Evolutionary conservation across 306 rosid species (phyloP).

Genomic region (Quercus variabilis): DNA sequence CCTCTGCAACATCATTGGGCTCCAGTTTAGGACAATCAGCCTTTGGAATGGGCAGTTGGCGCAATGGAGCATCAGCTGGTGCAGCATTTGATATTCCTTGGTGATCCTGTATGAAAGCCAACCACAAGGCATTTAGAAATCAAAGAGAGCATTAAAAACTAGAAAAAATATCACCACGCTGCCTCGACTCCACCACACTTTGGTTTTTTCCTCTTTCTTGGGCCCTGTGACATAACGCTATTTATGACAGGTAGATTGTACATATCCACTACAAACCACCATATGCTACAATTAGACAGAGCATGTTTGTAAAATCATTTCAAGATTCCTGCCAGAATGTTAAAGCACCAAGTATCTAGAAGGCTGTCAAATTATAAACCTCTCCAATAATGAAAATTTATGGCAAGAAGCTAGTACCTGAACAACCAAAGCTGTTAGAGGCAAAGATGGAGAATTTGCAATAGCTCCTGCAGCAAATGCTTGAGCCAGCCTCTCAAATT

Average conservation of each 20-base stretch:
- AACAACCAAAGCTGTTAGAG: conserved; percentile 72
- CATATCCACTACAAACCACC: neutral
- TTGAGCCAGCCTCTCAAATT: conserved; percentile 64
- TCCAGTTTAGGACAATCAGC: conserved; percentile 34
- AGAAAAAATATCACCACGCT: neutral
- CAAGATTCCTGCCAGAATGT: neutral
- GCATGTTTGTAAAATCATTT: neutral
- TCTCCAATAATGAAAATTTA: neutral
- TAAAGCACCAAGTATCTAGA: neutral
- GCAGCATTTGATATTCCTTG: conserved; percentile 94
- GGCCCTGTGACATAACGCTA: neutral
- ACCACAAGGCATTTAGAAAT: conserved; percentile 9
- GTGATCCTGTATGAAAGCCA: conserved; percentile 62
- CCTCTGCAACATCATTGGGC: conserved; percentile 37
- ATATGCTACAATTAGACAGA: neutral
- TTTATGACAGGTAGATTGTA: neutral
- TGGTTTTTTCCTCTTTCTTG: neutral
- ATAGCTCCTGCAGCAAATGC: conserved; percentile 65
- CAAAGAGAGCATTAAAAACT: conserved; percentile 10
- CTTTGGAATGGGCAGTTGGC: conserved; percentile 40
- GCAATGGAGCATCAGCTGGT: conserved; percentile 75
- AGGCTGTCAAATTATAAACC: neutral
- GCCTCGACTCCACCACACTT: neutral
- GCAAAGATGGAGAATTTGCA: conserved; percentile 56
- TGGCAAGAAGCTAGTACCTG: conserved; percentile 57